Evolutionary conservation across 2,329 filamentous ascomycete species (phyloP).

Genomic region (Pseudomassariella vexata): DNA sequence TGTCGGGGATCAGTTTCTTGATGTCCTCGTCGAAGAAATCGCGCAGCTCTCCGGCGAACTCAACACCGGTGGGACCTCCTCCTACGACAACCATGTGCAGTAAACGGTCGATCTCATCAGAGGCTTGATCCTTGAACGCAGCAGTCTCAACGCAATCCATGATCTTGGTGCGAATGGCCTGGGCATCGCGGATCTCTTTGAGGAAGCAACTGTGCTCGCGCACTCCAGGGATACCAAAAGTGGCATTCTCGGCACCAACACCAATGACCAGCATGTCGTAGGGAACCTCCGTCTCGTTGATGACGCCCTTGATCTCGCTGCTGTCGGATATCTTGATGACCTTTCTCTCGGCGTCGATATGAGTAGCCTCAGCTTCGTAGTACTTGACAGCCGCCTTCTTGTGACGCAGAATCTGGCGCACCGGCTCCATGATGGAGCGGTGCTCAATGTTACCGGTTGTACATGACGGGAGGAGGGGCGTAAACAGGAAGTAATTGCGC

Average conservation of each 20-base stretch:
- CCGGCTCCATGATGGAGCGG: constrained; percentile 98
- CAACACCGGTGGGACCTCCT: constrained; percentile 92
- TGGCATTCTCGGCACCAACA: constrained; percentile 96
- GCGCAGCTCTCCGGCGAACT: constrained; percentile 96
- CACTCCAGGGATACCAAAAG: constrained; percentile 95
- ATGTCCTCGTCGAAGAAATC: constrained; percentile 99
- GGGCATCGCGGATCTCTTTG: constrained; percentile 96
- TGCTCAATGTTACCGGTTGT: constrained; percentile 97
- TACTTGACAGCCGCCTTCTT: constrained; percentile 92
- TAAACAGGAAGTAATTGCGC: constrained; percentile 99
- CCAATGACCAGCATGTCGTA: constrained; percentile 98
- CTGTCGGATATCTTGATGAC: constrained; percentile 85
- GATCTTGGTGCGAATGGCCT: constrained; percentile 94
- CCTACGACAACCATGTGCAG: constrained; percentile 97
- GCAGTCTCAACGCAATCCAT: constrained; percentile 99
- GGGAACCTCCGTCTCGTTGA: constrained; percentile 77
- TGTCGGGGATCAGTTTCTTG: constrained; percentile 96
- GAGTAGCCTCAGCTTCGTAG: constrained; percentile 96
- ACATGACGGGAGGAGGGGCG: constrained; percentile 91
- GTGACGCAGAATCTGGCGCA: constrained; percentile 90
- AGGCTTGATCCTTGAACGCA: constrained; percentile 91
- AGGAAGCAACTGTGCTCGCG: constrained; percentile 94
- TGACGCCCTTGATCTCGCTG: constrained; percentile 84
- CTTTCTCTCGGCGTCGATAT: constrained; percentile 89
- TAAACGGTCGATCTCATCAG: constrained; percentile 85